phyloP scores from a whole-genome alignment of 2,329 filamentous ascomycete species.

The Sphaerulina musiva region DNA sequence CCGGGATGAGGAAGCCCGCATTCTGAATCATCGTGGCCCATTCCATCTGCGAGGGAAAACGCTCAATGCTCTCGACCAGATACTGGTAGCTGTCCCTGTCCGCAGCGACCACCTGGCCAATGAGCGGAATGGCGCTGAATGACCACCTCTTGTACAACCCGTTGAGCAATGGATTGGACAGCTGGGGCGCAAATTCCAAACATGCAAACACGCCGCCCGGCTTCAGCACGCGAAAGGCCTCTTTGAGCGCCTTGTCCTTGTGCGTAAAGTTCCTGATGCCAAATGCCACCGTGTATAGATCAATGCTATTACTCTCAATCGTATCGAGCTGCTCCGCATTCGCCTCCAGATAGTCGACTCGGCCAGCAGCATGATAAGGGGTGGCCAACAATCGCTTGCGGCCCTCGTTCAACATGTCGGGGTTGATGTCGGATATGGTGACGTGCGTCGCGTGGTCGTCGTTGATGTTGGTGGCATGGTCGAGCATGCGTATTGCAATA shows the following conservation, averaged over 20 bases:
- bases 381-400: slow-evolving; percentile 65
- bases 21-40: slow-evolving; percentile 77
- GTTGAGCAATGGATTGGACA: slow-evolving; percentile 71
- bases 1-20: slow-evolving; percentile 80
- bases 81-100: slow-evolving; percentile 98
- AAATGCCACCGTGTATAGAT: slow-evolving; percentile 95
- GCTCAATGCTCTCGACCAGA: slow-evolving; percentile 93
- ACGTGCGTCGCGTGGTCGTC: slow-evolving; percentile 73
- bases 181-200: slow-evolving; percentile 80
- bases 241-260: slow-evolving; percentile 72
- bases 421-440: slow-evolving; percentile 93
- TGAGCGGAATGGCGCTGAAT: slow-evolving; percentile 86
- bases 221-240: slow-evolving; percentile 82
- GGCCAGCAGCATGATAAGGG: slow-evolving; percentile 50
- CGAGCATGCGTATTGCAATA: slow-evolving; percentile 92
- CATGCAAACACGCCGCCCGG: slow-evolving; percentile 95
- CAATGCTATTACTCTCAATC: slow-evolving; percentile 66
- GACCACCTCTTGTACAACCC: slow-evolving; percentile 91
- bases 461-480: slow-evolving; percentile 76
- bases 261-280: slow-evolving; percentile 96
- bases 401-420: slow-evolving; percentile 86
- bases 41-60: slow-evolving; percentile 77
- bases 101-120: slow-evolving; percentile 88
- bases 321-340: slow-evolving; percentile 72
- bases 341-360: slow-evolving; percentile 72